Evolutionary conservation across 768 basidiomycete genomes (phyloP).

Genomic region (Lentinus tigrinus): DNA sequence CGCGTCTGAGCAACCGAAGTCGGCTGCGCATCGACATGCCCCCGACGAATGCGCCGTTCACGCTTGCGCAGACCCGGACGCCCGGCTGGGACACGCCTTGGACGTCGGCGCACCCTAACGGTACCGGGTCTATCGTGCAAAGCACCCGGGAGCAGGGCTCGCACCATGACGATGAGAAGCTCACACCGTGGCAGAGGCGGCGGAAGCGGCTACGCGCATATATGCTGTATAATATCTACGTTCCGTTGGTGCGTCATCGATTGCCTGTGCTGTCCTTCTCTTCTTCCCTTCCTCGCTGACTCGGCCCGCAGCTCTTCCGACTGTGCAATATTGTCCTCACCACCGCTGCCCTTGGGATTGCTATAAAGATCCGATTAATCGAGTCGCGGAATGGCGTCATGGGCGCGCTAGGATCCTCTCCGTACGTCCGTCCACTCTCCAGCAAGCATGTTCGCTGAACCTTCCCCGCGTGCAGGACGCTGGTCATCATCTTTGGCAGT

Average conservation of each 20-base stretch:
- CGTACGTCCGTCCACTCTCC: constrained; percentile 45
- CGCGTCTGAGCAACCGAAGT: constrained; percentile 7
- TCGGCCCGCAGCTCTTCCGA: constrained; percentile 64
- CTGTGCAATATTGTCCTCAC: constrained; percentile 84
- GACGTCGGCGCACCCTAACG: constrained; percentile 43
- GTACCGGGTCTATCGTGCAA: not conserved
- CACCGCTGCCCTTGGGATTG: constrained; percentile 73
- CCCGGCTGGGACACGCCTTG: constrained; percentile 72
- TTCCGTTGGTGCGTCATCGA: constrained; percentile 62
- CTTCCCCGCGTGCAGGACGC: constrained; percentile 44
- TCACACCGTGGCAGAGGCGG: constrained; percentile 29
- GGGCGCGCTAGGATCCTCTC: constrained; percentile 81
- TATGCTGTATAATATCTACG: constrained; percentile 71
- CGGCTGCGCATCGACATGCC: constrained; percentile 34
- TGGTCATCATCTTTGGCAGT: constrained; percentile 85
- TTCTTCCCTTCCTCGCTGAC: not conserved
- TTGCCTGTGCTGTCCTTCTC: constrained; percentile 12
- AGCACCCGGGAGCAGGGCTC: not conserved
- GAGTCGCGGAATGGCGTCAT: constrained; percentile 51
- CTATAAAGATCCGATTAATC: constrained; percentile 65
- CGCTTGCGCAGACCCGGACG: constrained; percentile 53
- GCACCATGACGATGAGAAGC: constrained; percentile 23
- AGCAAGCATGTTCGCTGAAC: not conserved
- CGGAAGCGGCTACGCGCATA: constrained; percentile 60
- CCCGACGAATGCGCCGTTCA: constrained; percentile 39